Percentiles rank a stretch among this genome's conserved stretches.
Evolutionary conservation across 2,329 filamentous ascomycete species (phyloP).

Genomic region (Cladophialophora immunda): DNA sequence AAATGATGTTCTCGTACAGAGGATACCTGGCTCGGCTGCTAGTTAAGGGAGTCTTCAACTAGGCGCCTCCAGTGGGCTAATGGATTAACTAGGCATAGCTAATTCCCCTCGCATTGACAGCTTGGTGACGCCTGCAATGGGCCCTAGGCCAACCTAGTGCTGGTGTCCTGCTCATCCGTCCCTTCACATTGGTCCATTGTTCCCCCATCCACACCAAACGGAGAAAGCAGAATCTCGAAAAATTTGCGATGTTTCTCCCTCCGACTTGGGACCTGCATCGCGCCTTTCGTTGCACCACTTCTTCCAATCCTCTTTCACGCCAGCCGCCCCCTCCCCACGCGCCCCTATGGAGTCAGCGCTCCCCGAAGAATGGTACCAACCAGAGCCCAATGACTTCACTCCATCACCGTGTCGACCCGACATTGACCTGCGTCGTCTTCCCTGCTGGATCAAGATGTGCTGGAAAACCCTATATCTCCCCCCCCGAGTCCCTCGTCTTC

Average conservation of each 20-base stretch:
- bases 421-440: neutral
- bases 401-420: neutral
- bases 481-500: neutral
- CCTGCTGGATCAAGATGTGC: neutral
- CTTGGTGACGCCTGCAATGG: neutral
- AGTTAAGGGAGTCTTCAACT: neutral
- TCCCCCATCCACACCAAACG: neutral
- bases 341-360: neutral
- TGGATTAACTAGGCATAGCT: neutral
- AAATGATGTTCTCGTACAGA: neutral
- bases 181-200: neutral
- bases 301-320: neutral
- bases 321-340: neutral
- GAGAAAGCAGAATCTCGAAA: neutral
- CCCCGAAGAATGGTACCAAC: neutral
- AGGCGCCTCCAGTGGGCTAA: neutral
- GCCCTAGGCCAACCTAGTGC: neutral
- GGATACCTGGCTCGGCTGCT: neutral
- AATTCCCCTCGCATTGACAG: neutral
- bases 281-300: neutral
- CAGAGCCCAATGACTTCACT: neutral
- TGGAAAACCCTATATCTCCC: slow-evolving; percentile 1
- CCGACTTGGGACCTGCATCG: neutral
- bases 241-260: neutral
- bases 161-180: neutral